Evolutionary conservation across 331 rosid genomes (phyloP).

Genomic region (Telfairia occidentalis): DNA sequence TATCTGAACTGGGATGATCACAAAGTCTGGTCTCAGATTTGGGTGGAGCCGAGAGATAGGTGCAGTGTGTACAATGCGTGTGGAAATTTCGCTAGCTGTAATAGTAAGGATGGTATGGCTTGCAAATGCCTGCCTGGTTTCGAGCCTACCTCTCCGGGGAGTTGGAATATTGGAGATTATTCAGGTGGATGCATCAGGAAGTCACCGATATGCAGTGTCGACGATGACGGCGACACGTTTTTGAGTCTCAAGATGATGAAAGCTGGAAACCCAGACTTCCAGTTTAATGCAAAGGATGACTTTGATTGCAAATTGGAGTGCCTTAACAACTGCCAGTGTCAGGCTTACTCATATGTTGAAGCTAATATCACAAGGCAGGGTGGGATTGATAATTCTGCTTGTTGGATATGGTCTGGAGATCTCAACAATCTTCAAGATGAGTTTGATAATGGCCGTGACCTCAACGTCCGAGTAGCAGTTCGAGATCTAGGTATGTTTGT

Average conservation of each 20-base stretch:
- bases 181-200: slow-evolving; percentile 57
- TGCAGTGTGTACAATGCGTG: slow-evolving; percentile 66
- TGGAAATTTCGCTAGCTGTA: slow-evolving; percentile 60
- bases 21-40: slow-evolving; percentile 42
- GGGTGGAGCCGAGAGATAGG: slow-evolving; percentile 63
- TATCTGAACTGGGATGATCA: slow-evolving; percentile 37
- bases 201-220: slow-evolving; percentile 37
- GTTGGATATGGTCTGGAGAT: slow-evolving; percentile 69
- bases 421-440: slow-evolving; percentile 66
- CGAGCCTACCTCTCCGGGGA: slow-evolving; percentile 34
- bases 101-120: slow-evolving; percentile 39
- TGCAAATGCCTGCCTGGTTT: slow-evolving; percentile 77
- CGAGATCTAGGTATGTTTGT: slow-evolving; percentile 46
- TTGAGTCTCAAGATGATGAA: slow-evolving; percentile 59
- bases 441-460: slow-evolving; percentile 37
- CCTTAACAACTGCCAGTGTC: slow-evolving; percentile 63
- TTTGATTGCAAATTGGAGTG: slow-evolving; percentile 52
- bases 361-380: slow-evolving; percentile 10
- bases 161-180: slow-evolving; percentile 47
- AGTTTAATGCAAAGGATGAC: slow-evolving; percentile 49
- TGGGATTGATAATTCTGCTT: slow-evolving; percentile 26
- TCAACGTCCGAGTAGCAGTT: slow-evolving; percentile 41
- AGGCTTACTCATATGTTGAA: slow-evolving; percentile 51
- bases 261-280: slow-evolving; percentile 62
- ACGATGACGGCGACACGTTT: slow-evolving; percentile 31